Evolutionary conservation across 2,329 filamentous ascomycete species (phyloP).

Genomic region (Microdochium bolleyi): DNA sequence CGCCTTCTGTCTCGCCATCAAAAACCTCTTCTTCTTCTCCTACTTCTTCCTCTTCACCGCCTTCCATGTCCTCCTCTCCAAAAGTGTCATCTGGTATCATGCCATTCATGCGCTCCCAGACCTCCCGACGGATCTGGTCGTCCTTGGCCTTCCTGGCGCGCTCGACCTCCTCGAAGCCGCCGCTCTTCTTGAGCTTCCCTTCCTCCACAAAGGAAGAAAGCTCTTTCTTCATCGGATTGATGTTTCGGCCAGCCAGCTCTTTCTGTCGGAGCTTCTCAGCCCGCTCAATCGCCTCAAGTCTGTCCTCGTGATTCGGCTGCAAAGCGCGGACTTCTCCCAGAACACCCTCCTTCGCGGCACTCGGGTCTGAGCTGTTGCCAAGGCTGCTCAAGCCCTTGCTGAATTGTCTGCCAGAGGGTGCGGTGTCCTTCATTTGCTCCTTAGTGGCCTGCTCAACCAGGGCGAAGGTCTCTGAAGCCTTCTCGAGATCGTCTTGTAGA

Average conservation of each 20-base stretch:
- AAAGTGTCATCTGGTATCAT: slow-evolving; percentile 32
- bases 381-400: slow-evolving; percentile 48
- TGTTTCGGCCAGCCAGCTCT: slow-evolving; percentile 71
- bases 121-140: slow-evolving; percentile 75
- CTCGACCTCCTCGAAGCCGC: slow-evolving; percentile 91
- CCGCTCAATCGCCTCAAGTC: slow-evolving; percentile 93
- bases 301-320: slow-evolving; percentile 87
- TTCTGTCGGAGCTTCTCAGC: slow-evolving; percentile 86
- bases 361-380: slow-evolving; percentile 55
- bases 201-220: slow-evolving; percentile 79
- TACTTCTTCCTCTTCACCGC: background rate
- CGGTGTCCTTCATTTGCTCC: slow-evolving; percentile 78
- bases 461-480: slow-evolving; percentile 86
- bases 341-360: slow-evolving; percentile 81
- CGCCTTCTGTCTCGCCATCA: background rate
- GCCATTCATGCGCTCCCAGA: slow-evolving; percentile 60
- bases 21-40: background rate
- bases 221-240: slow-evolving; percentile 76
- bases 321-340: slow-evolving; percentile 89
- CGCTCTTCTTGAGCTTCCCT: slow-evolving; percentile 90
- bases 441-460: slow-evolving; percentile 98
- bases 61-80: slow-evolving; percentile 23
- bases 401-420: slow-evolving; percentile 42
- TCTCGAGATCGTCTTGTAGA: slow-evolving; percentile 88
- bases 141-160: slow-evolving; percentile 77